These are phyloP conservation scores for Leishmania gerbilli DNA, from an alignment of 208 protist species.

Conservation along the genomic window DNA sequence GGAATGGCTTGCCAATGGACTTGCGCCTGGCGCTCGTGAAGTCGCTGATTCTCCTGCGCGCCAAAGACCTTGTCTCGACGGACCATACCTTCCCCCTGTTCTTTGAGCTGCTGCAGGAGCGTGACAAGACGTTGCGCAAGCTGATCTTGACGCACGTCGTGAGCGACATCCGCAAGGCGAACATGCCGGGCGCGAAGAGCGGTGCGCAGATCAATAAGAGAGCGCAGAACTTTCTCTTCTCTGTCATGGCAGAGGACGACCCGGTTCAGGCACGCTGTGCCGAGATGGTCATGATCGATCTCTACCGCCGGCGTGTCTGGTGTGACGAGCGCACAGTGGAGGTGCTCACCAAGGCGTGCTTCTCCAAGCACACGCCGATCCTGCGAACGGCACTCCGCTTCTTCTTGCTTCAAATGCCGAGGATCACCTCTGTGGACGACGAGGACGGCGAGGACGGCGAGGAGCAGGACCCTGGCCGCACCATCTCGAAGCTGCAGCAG, in stretches of 20 bases:
- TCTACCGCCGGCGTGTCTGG: slow-evolving; percentile 97
- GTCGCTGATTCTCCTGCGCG: slow-evolving; percentile 94
- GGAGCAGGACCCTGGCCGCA: slow-evolving; percentile 76
- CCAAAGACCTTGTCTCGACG: slow-evolving; percentile 86
- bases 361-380: slow-evolving; percentile 93
- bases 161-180: slow-evolving; percentile 94
- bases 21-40: slow-evolving; percentile 91
- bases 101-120: slow-evolving; percentile 95
- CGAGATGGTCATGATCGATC: slow-evolving; percentile 97
- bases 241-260: slow-evolving; percentile 93
- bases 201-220: slow-evolving; percentile 91
- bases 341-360: slow-evolving; percentile 95
- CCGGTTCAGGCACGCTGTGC: slow-evolving; percentile 93
- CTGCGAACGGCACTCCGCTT: slow-evolving; percentile 95
- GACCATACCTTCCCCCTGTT: slow-evolving; percentile 93
- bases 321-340: slow-evolving; percentile 94
- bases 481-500: slow-evolving; percentile 90
- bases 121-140: slow-evolving; percentile 93
- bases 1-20: slow-evolving; percentile 72
- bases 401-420: slow-evolving; percentile 93
- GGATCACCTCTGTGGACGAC: slow-evolving; percentile 79
- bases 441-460: slow-evolving; percentile 68
- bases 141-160: slow-evolving; percentile 94
- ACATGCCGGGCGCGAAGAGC: slow-evolving; percentile 87
- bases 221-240: slow-evolving; percentile 96